Evolutionary conservation across 2,329 filamentous ascomycete genomes (phyloP).

Genomic region (Colletotrichum sp.): DNA sequence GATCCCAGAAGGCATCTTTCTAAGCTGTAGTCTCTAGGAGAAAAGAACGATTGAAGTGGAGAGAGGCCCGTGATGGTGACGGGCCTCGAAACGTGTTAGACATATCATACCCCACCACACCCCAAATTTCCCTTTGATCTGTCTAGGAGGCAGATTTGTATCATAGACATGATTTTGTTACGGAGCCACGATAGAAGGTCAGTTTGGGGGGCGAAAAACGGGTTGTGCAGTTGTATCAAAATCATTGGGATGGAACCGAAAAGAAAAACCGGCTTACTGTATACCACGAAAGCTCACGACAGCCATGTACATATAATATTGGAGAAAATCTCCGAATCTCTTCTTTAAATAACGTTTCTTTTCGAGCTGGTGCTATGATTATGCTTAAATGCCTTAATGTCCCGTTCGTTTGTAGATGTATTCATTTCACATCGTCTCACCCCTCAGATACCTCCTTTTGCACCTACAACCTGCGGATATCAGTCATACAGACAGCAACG

Average conservation of each 20-base stretch:
- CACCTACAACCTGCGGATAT: neutral
- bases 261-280: neutral
- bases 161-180: neutral
- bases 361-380: neutral
- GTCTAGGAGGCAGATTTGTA: slow-evolving; percentile 5
- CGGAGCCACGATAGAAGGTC: neutral
- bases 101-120: neutral
- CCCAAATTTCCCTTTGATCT: neutral
- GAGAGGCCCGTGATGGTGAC: neutral
- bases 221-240: neutral
- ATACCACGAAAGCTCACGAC: neutral
- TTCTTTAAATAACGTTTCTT: neutral
- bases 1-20: neutral
- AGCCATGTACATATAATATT: slow-evolving; percentile 16
- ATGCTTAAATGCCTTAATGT: neutral
- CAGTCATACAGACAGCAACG: neutral
- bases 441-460: neutral
- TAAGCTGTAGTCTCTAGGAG: neutral
- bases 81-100: neutral
- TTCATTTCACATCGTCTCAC: neutral
- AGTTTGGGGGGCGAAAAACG: neutral
- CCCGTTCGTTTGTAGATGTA: neutral
- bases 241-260: neutral
- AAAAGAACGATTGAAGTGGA: neutral
- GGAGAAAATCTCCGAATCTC: slow-evolving; percentile 7